Conservation (phyloP, 2,329 filamentous ascomycete species). For the Calonectria honghensis region DNA sequence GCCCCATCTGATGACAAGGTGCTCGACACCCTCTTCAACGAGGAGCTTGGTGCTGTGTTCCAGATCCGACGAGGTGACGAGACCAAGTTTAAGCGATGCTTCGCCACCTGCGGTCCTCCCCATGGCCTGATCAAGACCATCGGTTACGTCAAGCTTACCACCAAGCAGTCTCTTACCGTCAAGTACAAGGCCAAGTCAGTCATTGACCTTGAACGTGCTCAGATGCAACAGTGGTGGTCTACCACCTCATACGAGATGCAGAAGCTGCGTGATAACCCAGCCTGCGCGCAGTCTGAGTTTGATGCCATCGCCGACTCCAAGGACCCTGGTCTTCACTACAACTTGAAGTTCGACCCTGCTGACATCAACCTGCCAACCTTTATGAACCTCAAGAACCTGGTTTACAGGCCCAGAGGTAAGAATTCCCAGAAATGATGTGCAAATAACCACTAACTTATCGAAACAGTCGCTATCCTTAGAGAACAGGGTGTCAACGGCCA, state of each 20-base stretch:
- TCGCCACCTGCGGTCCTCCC: slow-evolving; percentile 91
- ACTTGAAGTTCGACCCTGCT: slow-evolving; percentile 85
- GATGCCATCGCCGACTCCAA: slow-evolving; percentile 82
- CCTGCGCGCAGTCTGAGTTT: slow-evolving; percentile 90
- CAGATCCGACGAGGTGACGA: slow-evolving; percentile 92
- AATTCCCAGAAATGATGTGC: slow-evolving; percentile 31
- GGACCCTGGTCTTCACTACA: slow-evolving; percentile 90
- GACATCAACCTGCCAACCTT: slow-evolving; percentile 82
- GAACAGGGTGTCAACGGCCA: slow-evolving; percentile 98
- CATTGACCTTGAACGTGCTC: slow-evolving; percentile 80
- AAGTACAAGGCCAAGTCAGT: slow-evolving; percentile 81
- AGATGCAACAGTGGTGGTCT: slow-evolving; percentile 92
- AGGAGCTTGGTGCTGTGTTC: slow-evolving; percentile 97
- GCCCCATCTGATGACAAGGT: slow-evolving; percentile 78
- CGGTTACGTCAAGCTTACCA: slow-evolving; percentile 80
- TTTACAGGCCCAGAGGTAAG: slow-evolving; percentile 73
- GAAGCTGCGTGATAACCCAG: slow-evolving; percentile 89
- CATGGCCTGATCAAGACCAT: slow-evolving; percentile 89
- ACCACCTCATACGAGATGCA: slow-evolving; percentile 94
- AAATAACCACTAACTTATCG: slow-evolving; percentile 70
- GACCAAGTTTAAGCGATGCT: slow-evolving; percentile 89
- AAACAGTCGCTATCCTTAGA: slow-evolving; percentile 91
- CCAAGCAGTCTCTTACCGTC: slow-evolving; percentile 86
- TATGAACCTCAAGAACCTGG: slow-evolving; percentile 67
- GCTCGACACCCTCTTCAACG: slow-evolving; percentile 91